These are phyloP conservation scores for Wakefieldia striispora DNA, from an alignment of 768 basidiomycete species.

Conservation along the genomic window DNA sequence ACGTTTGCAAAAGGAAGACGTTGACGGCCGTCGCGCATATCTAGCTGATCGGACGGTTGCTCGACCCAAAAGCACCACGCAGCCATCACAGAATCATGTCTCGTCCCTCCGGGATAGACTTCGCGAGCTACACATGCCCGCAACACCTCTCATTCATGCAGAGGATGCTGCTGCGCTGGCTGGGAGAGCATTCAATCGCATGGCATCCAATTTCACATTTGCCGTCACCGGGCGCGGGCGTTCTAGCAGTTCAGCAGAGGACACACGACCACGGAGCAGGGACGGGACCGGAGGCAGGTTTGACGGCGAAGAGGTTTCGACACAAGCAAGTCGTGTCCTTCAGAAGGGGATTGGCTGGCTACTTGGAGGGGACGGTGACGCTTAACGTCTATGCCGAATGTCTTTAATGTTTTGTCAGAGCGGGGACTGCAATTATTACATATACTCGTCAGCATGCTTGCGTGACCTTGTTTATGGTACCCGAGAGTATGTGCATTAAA, in stretches of 20 bases:
- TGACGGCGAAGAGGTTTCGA: constrained; percentile 60
- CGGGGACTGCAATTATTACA: constrained; percentile 11
- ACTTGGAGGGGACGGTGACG: constrained; percentile 74
- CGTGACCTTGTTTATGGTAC: constrained; percentile 13
- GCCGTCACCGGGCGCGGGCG: constrained; percentile 45
- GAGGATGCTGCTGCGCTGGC: constrained; percentile 82
- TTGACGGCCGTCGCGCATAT: constrained; percentile 48
- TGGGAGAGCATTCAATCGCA: constrained; percentile 71
- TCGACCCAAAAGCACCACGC: constrained; percentile 13
- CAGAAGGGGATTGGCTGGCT: constrained; percentile 96
- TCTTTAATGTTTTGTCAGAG: background rate
- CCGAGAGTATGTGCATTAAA: constrained; percentile 17
- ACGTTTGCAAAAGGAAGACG: constrained; percentile 65
- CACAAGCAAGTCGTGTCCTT: constrained; percentile 75
- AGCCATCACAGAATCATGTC: constrained; percentile 35
- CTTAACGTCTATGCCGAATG: no score
- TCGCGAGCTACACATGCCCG: constrained; percentile 65
- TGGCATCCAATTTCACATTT: constrained; percentile 75
- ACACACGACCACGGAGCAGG: constrained; percentile 33
- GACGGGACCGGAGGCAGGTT: constrained; percentile 41
- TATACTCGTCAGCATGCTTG: constrained; percentile 14
- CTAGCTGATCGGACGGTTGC: constrained; percentile 26
- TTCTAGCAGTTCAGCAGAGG: constrained; percentile 19
- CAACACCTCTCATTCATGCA: constrained; percentile 64
- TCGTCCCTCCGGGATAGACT: constrained; percentile 61